Evolutionary conservation across 2,329 filamentous ascomycete genomes (phyloP).

Genomic region (Alternaria atra): DNA sequence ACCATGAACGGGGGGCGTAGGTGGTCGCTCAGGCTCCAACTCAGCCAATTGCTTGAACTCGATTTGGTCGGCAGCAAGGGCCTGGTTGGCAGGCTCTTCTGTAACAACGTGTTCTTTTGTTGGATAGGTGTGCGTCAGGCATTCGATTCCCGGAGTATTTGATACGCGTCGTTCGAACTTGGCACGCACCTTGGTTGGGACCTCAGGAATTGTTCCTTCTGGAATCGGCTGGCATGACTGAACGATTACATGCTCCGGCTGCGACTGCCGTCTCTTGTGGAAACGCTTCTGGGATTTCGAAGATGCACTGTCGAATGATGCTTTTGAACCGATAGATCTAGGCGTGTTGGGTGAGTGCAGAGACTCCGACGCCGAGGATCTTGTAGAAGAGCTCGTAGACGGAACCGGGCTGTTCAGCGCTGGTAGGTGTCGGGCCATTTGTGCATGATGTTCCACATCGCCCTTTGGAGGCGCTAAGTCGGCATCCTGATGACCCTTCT

Average conservation of each 20-base stretch:
- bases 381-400: slow-evolving; percentile 15
- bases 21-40: slow-evolving; percentile 35
- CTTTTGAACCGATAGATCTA: slow-evolving; percentile 30
- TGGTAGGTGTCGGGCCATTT: slow-evolving; percentile 11
- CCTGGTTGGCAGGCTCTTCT: slow-evolving; percentile 12
- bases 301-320: slow-evolving; percentile 30
- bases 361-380: slow-evolving; percentile 18
- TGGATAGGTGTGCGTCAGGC: slow-evolving; percentile 47
- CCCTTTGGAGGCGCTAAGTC: neutral
- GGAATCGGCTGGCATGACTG: slow-evolving; percentile 43
- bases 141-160: slow-evolving; percentile 47
- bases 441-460: neutral
- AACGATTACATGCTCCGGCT: slow-evolving; percentile 39
- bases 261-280: slow-evolving; percentile 43
- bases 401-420: slow-evolving; percentile 22
- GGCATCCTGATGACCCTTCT: neutral
- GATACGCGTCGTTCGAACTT: slow-evolving; percentile 50
- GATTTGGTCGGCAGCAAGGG: slow-evolving; percentile 11
- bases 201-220: slow-evolving; percentile 43
- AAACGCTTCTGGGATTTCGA: slow-evolving; percentile 36
- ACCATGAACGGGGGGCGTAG: slow-evolving; percentile 33
- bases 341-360: slow-evolving; percentile 31
- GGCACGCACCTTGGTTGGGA: slow-evolving; percentile 46
- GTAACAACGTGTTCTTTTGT: slow-evolving; percentile 39
- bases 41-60: slow-evolving; percentile 24